Conservation (phyloP, 208 protist genomes). For the Trypanosoma avium region DNA sequence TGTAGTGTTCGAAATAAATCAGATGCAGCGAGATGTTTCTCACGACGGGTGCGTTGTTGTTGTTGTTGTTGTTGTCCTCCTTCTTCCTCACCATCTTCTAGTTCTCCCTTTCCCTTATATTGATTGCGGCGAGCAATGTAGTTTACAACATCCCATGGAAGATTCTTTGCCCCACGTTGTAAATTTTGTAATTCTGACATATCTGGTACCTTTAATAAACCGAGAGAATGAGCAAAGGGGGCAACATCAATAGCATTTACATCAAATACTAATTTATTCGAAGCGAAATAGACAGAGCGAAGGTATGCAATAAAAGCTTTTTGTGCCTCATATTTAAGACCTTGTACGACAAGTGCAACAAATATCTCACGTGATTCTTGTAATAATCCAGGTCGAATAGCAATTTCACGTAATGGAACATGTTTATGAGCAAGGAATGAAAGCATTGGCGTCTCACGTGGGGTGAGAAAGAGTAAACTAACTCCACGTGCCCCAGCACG, state of each 20-base stretch:
- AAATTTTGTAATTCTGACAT: constrained; percentile 89
- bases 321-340: constrained; percentile 97
- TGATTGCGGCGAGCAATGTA: constrained; percentile 50
- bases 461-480: constrained; percentile 97
- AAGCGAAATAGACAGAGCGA: constrained; percentile 93
- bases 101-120: not conserved
- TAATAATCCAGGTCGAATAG: constrained; percentile 76
- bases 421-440: constrained; percentile 88
- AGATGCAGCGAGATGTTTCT: constrained; percentile 80
- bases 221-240: constrained; percentile 91
- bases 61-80: not conserved
- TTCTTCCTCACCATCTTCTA: constrained; percentile 21
- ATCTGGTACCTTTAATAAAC: constrained; percentile 92
- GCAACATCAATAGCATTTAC: constrained; percentile 86
- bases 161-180: constrained; percentile 84
- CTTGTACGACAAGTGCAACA: constrained; percentile 89
- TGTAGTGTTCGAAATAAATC: constrained; percentile 86
- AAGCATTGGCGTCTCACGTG: constrained; percentile 94
- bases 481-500: constrained; percentile 93
- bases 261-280: constrained; percentile 97
- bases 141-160: constrained; percentile 89
- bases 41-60: constrained; percentile 59
- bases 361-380: constrained; percentile 88
- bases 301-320: constrained; percentile 98
- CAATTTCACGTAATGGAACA: constrained; percentile 79